A percentile compares a stretch with the other conserved stretches of the same genome.
Evolutionary conservation across 2,329 filamentous ascomycete species (phyloP).

Genomic region (Trichoderma breve): DNA sequence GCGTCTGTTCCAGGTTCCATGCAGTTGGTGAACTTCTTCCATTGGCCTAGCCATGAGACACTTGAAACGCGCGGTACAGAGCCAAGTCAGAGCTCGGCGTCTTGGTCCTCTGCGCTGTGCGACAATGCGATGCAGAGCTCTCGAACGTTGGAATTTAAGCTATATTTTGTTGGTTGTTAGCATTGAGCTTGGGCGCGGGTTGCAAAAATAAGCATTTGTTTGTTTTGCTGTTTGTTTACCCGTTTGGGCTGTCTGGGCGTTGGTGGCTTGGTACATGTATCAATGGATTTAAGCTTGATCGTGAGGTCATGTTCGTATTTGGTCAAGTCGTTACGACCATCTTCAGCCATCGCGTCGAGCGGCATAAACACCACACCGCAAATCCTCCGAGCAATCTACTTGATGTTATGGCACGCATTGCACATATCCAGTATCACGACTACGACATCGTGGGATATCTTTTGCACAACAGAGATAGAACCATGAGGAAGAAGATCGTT

Average conservation of each 20-base stretch:
- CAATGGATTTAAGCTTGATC: neutral
- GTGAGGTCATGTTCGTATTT: neutral
- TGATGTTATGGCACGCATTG: neutral
- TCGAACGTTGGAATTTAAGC: neutral
- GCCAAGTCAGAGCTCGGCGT: neutral
- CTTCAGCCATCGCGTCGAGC: neutral
- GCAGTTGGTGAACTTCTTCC: neutral
- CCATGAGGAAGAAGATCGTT: neutral
- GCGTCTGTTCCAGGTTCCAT: constrained; percentile 20
- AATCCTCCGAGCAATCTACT: neutral
- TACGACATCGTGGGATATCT: neutral
- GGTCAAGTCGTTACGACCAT: neutral
- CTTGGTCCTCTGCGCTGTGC: neutral
- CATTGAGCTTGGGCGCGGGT: neutral
- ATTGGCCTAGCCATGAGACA: constrained; percentile 8
- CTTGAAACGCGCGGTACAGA: constrained; percentile 16
- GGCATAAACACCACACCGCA: neutral
- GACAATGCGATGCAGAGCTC: neutral
- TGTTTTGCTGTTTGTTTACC: neutral
- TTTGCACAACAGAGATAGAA: neutral
- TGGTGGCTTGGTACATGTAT: neutral
- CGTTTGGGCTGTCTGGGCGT: neutral
- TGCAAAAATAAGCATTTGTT: neutral
- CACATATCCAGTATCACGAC: neutral
- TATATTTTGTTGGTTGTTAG: neutral